Evolutionary conservation across 2,329 filamentous ascomycete species (phyloP).

Genomic region (Botrytis pseudocinerea): DNA sequence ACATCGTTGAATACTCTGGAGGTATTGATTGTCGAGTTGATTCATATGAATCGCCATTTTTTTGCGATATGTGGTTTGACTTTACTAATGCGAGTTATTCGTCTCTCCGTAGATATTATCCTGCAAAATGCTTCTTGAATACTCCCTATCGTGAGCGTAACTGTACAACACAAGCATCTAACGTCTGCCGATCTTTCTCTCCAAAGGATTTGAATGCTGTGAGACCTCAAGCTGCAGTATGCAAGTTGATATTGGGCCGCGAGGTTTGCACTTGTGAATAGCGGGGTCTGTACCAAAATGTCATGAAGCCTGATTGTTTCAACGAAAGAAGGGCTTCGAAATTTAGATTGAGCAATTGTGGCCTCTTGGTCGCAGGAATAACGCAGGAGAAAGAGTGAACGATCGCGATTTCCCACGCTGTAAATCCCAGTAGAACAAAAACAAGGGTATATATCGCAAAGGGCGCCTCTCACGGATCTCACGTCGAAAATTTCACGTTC

Average conservation of each 20-base stretch:
- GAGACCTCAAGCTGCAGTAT: constrained; percentile 11
- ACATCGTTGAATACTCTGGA: not conserved
- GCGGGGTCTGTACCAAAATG: not conserved
- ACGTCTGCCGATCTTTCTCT: not conserved
- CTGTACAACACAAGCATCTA: not conserved
- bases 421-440: not conserved
- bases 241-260: constrained; percentile 9
- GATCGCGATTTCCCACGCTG: not conserved
- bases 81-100: not conserved
- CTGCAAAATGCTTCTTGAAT: not conserved
- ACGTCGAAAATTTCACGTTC: not conserved
- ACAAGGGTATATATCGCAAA: constrained; percentile 5
- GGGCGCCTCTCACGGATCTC: not conserved
- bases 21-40: not conserved
- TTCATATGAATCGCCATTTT: constrained; percentile 3
- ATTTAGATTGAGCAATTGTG: not conserved
- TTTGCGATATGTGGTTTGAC: not conserved
- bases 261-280: not conserved
- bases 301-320: not conserved
- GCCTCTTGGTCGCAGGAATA: not conserved
- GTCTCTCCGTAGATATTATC: not conserved
- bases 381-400: not conserved
- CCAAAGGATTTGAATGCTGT: constrained; percentile 6
- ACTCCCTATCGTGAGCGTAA: constrained; percentile 8
- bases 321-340: not conserved